Evolutionary conservation across 345 rosid genomes (phyloP), one percentile per base, ranked within the genome.

Genomic region (Combretum micranthum): DNA sequence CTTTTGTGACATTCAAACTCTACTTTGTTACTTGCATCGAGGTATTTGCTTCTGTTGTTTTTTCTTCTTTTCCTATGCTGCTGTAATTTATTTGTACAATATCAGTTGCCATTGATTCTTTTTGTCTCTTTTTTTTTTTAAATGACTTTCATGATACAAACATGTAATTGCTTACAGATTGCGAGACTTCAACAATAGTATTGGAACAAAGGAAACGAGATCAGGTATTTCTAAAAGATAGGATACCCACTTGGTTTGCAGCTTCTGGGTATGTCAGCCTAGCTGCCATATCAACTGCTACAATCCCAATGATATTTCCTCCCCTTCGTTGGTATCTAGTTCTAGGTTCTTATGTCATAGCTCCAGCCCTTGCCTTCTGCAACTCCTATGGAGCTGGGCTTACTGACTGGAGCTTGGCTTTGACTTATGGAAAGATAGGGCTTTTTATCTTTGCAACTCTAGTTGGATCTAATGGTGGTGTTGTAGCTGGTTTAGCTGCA

Each of bases 321-420:
- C 86, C 97, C 9, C 82, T 88, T 49, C 81, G 77, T 63, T 86
- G 98, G 98, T 91, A 88, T 67, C 72, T 86, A 64, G 96, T 91
- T 66, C 78, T 91, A 20, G 64, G 76, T 50, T 83, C 96, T 32
- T 91, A 88, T 70, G 47, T 88, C 67, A 75, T 91, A 43, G 98
- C 98, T 44, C 98, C 98, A 1, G 96, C 83, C 42, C 85, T 91
- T 14, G 96, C 93, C 61, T 91, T 91, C 67, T 91, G 96, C 79
- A 86, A 86, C 71, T 88, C 98, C 37, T 91, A 91, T 26, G 96
- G 87, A 47, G 72, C 87, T 2, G 92, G n/a, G 20, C 92, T 91
- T 51, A 88, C 95, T 0, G 98, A 91, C 72, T 86, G 88, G 90
- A 86, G 54, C 62, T 67, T 88, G 75, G 63, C 95, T 47, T 72